These are phyloP conservation scores for Lunularia cruciata DNA, from an alignment of 225 moss, liverwort and hornwort genomes.

Conservation along the genomic window DNA sequence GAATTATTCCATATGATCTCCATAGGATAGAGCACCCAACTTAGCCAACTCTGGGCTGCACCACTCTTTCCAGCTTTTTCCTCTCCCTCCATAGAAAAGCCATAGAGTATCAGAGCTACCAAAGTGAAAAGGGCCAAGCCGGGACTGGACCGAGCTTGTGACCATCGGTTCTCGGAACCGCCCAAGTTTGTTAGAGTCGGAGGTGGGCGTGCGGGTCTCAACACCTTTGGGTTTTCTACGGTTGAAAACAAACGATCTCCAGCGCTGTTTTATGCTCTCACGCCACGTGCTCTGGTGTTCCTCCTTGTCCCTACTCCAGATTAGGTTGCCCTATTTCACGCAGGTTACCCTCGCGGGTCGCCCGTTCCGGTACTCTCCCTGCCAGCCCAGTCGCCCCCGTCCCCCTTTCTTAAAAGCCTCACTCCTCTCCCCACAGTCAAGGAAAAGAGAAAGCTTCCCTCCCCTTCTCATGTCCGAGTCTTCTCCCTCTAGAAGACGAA, in stretches of 20 bases:
- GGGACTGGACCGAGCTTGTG: not conserved
- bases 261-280: not conserved
- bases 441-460: not conserved
- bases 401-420: not conserved
- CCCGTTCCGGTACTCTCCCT: conserved; percentile 8
- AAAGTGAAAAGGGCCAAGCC: not conserved
- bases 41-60: conserved; percentile 2
- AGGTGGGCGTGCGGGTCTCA: conserved; percentile 11
- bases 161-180: not conserved
- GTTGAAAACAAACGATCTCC: not conserved
- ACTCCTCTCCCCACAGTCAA: not conserved
- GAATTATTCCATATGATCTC: conserved; percentile 4
- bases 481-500: not conserved
- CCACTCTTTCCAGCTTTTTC: conserved; percentile 8
- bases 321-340: not conserved
- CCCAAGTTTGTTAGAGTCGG: conserved; percentile 1
- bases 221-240: conserved; percentile 9
- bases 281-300: not conserved
- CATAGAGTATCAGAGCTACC: conserved; percentile 3
- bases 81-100: not conserved
- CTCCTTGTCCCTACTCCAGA: not conserved
- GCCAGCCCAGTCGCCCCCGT: not conserved
- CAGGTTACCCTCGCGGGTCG: not conserved
- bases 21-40: conserved; percentile 4
- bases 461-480: not conserved